Base-by-base conservation (phyloP, 768 basidiomycete species). In the Coprinopsis sp. region DNA sequence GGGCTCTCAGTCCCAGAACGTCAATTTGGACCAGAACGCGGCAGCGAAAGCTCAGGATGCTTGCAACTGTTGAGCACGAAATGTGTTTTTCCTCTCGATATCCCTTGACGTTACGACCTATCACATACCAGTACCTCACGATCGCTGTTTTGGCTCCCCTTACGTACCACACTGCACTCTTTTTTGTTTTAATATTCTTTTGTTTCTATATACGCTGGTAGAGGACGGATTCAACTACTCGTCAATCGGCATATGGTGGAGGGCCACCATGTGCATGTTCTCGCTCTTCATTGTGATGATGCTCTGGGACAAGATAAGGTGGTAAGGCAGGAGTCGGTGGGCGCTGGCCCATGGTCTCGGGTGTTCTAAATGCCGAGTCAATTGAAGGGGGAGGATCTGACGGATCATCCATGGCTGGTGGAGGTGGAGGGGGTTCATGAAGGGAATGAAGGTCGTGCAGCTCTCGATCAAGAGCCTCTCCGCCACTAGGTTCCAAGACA, bases 371-470 rank as follows among this genome's bases (percentile, higher is more conserved):
- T 39, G 81, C 84, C 7, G 86, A 89, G 63, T 92, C 87, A 55
- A 92, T 92, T 5, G 86, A 87, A 11, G 90, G 90, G 4, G 90
- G 90, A 18, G 89, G 90, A 60, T 92, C 90, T 2, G 82, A 83
- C 18, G 90, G 90, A 62, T 92, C 90, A 56, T 92, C 90, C 70
- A 91, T 76, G 27, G 83, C 81, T 0, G 88, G 87, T 4, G 89
- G 89, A 0, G 89, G 90, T 0, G 86, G 88, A 1, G 74, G 80
- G 19, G 68, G 64, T 34, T 64, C 65, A 23, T 66, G 66, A n/a
- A 33, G 31, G 2, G 21, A 21, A 31, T 23, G 18, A 11, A 44
- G 19, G 3, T 33, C 41, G 16, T 39, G 37, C 8, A 39, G 13
- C 43, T 70, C 66, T 53, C 57, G 64, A 45, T 52, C 54, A 19